Evolutionary conservation across 202 grass and related monocot species (phyloP), one percentile per base, ranked within the genome.

Genomic region (Carex sylvatica): DNA sequence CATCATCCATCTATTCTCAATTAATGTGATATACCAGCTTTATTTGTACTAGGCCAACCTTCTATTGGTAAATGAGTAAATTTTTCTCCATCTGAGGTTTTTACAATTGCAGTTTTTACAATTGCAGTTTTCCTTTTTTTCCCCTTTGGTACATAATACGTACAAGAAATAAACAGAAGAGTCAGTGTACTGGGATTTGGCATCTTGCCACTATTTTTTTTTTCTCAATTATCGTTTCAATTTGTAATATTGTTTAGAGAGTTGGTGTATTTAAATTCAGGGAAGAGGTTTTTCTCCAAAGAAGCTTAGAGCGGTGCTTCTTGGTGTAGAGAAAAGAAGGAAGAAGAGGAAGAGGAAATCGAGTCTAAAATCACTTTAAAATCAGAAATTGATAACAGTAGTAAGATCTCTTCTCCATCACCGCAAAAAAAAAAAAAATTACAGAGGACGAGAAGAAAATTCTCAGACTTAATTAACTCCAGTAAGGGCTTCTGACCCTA

Each of bases 231-330:
- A 58, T 3, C 84, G 6, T 83, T 15, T 26, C 9, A 16, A 0
- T 31, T 5, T 67, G 60, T 74, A 33, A 24, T 28, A 3, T 9
- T 66, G 11, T 56, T 74, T 53, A 18, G 28, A 36, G 33, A 3
- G 71, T 72, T 33, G 71, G 44, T 26, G 18, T 63, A 44, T 38
- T 68, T 33, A 56, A 68, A 44, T 40, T 65, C 58, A 96, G 93
- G 93, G 89, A 19, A 91, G 93, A 19, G 91, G 96, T 44, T 96
- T 99, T 86, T 96, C 96, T 68, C 96, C 96, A 40, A 92, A 93
- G 87, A 92, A 92, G 60, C 85, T 99, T 65, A 89, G 93, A 62
- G 91, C 89, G 52, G 93, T 99, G 97, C 87, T 99, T 65, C 83
- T 99, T 15, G 91, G 97, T 18, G 86, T 89, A 81, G 97, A 99